phyloP scores from a whole-genome alignment of 2,329 filamentous ascomycete genomes.

The Penicillium crustosum region DNA sequence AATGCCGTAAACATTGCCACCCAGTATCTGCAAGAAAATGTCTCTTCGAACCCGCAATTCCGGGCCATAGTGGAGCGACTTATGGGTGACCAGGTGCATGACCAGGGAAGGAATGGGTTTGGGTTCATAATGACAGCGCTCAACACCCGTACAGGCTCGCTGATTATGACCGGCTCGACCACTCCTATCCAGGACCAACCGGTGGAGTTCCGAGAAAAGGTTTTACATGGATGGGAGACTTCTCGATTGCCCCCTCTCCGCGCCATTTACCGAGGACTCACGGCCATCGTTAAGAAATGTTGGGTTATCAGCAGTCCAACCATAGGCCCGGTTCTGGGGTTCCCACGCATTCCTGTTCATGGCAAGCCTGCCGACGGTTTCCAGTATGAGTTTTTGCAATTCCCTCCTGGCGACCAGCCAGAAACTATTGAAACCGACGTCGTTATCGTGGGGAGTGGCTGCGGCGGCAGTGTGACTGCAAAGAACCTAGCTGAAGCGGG shows the following conservation, averaged over 20 bases:
- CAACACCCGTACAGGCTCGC: slow-evolving; percentile 55
- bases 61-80: slow-evolving; percentile 50
- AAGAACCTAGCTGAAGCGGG: slow-evolving; percentile 78
- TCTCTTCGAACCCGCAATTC: slow-evolving; percentile 52
- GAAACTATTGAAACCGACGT: slow-evolving; percentile 74
- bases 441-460: slow-evolving; percentile 82
- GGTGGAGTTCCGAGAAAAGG: slow-evolving; percentile 53
- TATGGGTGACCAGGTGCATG: slow-evolving; percentile 51
- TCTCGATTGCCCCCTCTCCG: slow-evolving; percentile 56
- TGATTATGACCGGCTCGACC: slow-evolving; percentile 58
- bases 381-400: slow-evolving; percentile 58
- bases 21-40: slow-evolving; percentile 51
- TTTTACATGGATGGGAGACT: slow-evolving; percentile 54
- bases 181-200: slow-evolving; percentile 57
- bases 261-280: slow-evolving; percentile 50
- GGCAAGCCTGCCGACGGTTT: slow-evolving; percentile 53
- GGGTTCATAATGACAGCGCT: slow-evolving; percentile 54
- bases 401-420: slow-evolving; percentile 53
- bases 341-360: slow-evolving; percentile 56
- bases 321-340: slow-evolving; percentile 52
- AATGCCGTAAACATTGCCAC: slow-evolving; percentile 40
- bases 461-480: slow-evolving; percentile 77
- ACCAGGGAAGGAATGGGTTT: slow-evolving; percentile 51
- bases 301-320: slow-evolving; percentile 56
- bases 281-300: slow-evolving; percentile 50